Evolutionary conservation across 1,284 basidiomycete species (phyloP), one percentile per base, ranked within the genome.

Genomic region (Cutaneotrichosporon arboriforme): DNA sequence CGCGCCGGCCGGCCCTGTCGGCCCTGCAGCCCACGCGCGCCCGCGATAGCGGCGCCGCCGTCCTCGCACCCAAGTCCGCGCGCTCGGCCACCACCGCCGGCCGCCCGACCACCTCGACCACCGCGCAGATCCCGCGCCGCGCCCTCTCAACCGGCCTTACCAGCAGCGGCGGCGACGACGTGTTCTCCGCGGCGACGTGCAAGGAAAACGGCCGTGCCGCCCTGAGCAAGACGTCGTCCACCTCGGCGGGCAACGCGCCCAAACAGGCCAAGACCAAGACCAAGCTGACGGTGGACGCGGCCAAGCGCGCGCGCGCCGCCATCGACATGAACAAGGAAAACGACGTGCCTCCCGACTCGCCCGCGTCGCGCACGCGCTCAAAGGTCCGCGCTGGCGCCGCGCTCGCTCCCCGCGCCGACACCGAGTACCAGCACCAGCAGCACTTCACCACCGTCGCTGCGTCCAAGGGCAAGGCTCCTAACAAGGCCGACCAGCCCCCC

Each of bases 311-410:
- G 12, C 48, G 33, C 9, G 10, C 21, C 13, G 22, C 43, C 8
- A 2, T 22, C 18, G 22, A 31, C 33, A 40, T 46, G 1, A 62
- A 70, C 47, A 64, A 68, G 49, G 67, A 70, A 60, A 70, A 70
- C 49, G 22, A 15, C 15, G 36, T 4, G 12, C 42, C 37, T 12
- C n/a, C 26, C 15, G 65, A 60, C 49, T 62, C 61, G 7, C 65
- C 63, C 14, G 58, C 65, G 8, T 45, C 55, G 10, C 48, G 60
- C 3, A 65, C 67, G 7, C 50, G 53, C 8, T 51, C 48, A 21
- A 54, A 54, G 42, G 26, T 10, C 10, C 26, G 26, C 26, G 26
- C 26, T 10, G 26, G 7, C 10, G 10, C 10, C 26, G 26, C 26
- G 26, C n/a, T n/a, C n/a, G n/a, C n/a, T n/a, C n/a, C n/a, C n/a